Evolutionary conservation across 2,329 filamentous ascomycete species (phyloP), one percentile per base, ranked within the genome.

Genomic region (Fusarium subglutinans): DNA sequence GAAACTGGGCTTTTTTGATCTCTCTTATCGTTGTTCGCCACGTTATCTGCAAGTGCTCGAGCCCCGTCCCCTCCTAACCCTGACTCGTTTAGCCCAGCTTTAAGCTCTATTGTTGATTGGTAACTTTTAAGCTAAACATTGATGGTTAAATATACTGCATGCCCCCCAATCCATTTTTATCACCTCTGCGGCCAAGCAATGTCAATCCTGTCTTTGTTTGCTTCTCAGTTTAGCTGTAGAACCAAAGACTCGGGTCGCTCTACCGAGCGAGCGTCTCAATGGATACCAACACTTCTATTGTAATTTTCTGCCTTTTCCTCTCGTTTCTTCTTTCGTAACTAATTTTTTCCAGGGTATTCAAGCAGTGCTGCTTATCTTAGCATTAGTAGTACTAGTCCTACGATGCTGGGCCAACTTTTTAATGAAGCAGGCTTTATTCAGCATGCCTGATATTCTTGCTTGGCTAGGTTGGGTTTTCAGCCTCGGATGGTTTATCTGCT

Each of bases 401-500:
- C 63, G 55, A 14, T 44, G 63, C 26, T 62, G 41, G 37, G 63
- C 66, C 8, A 48, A 57, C 8, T 2, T 37, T 5, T 48, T 68
- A 2, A 20, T 48, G 20, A 66, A 68, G 11, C 66, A 62, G 6
- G n/a, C 54, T 9, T 5, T 68, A 2, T 43, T 61, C 6, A 48
- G 50, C 20, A 30, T 58, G 15, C 22, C 47, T 10, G 63, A 68
- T 28, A 13, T 48, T 9, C 33, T 68, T 17, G 63, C 66, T 4
- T 68, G 66, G 66, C 55, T 45, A 6, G 66, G 66, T 13, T 68
- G 63, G 63, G 8, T 68, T 15, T 68, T 68, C 10, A 68, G 63
- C 12, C 24, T 68, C 8, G 66, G 66, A 37, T 68, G 66, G 66
- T 68, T 68, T 8, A 68, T 62, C 24, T 68, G 63, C 24, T 68